Base-by-base conservation (phyloP, 805 yeast genomes). In the Zygosaccharomyces rouxii region DNA sequence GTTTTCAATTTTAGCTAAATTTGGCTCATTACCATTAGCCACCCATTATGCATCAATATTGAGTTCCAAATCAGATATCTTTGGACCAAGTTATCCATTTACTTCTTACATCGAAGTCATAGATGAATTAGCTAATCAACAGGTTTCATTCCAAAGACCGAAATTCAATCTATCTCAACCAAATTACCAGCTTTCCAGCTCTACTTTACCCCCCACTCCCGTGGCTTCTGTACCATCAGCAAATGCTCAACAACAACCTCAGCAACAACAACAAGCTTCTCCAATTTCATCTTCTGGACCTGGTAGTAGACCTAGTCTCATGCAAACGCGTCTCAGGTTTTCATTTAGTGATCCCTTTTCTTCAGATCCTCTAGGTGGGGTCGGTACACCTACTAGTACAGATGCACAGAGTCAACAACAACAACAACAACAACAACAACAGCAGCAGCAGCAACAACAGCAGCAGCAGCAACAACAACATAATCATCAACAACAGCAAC, bases 271-370 rank as follows among this genome's bases (percentile, higher is more conserved):
- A 39, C 57, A 52, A 30, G 47, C 52, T 11, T 54, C 57, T 5
- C 59, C 58, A 23, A 55, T 56, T 7, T 53, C 56, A 42, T 47
- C 57, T 51, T 71, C 72, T 28, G 57, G 60, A 28, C 65, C 63
- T 50, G 72, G 66, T 49, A 78, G 78, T 60, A 72, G 84, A 58
- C 79, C 81, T 43, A 74, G 81, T 14, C 63, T 78, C 41, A 79
- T 80, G 33, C 71, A 73, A 48, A 84, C 80, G 59, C 69, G 86
- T 55, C 81, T 86, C n/a, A 73, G 88, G 55, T 83, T 84, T 58
- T 71, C 84, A 35, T 84, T 84, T 60, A 77, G 83, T 55, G 89
- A 83, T 60, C 87, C 88, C 7, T 77, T 77, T 56, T 66, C 60
- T n/a, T 60, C 56, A 29, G 72, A 69, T 19, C 37, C 58, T 4